Percentiles rank a stretch among this genome's conserved stretches.
Conservation (phyloP, 2,329 filamentous ascomycete species). For the Pseudonectria foliicola region DNA sequence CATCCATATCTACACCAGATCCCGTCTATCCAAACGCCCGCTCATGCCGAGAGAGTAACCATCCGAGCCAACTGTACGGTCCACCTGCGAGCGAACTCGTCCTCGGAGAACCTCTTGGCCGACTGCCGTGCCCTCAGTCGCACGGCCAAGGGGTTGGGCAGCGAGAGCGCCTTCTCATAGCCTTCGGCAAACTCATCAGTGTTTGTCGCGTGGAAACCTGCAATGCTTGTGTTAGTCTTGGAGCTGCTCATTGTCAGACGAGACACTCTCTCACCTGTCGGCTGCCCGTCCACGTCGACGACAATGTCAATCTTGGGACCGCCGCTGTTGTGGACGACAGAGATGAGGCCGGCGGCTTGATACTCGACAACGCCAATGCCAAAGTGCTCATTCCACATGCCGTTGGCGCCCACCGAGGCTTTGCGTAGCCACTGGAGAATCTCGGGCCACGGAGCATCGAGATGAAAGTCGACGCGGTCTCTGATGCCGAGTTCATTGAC, state of each 20-base stretch:
- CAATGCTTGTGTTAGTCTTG: neutral
- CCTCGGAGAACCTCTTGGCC: constrained; percentile 79
- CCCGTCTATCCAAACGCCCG: constrained; percentile 8
- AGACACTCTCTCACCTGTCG: constrained; percentile 54
- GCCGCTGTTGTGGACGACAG: constrained; percentile 87
- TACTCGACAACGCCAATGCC: constrained; percentile 98
- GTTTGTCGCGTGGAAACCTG: constrained; percentile 80
- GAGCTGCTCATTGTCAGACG: neutral
- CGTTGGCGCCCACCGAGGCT: constrained; percentile 83
- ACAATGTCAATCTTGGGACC: constrained; percentile 94
- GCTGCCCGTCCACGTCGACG: constrained; percentile 65
- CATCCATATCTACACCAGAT: constrained; percentile 1
- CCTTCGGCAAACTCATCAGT: constrained; percentile 70
- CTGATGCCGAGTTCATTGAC: constrained; percentile 82
- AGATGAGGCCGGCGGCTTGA: constrained; percentile 86
- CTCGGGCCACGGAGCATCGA: constrained; percentile 83
- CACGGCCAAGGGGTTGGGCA: constrained; percentile 68
- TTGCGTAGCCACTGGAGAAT: constrained; percentile 72
- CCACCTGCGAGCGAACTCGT: constrained; percentile 78
- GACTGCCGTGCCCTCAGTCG: constrained; percentile 69
- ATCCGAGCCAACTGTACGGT: constrained; percentile 65
- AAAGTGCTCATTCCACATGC: constrained; percentile 99
- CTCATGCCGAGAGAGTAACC: constrained; percentile 40
- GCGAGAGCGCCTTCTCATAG: constrained; percentile 68
- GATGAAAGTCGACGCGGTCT: constrained; percentile 77